phyloP scores from a whole-genome alignment of 805 yeast genomes.

The Scheffersomyces spartinae region DNA sequence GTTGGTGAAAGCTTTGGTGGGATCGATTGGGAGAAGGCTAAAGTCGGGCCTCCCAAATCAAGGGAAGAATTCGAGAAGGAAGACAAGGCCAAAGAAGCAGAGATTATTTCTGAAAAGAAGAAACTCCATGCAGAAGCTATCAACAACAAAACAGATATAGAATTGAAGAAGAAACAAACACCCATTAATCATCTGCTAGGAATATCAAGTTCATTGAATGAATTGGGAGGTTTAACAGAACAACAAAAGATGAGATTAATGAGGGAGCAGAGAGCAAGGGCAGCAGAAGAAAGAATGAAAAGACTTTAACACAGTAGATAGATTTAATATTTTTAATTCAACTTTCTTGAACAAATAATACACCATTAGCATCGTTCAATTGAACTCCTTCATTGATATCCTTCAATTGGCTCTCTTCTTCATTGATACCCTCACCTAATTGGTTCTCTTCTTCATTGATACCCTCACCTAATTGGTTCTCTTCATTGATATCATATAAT shows the following conservation, averaged over 20 bases:
- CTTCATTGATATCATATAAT: too few relatives aligned
- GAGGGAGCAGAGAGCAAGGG: conserved; percentile 93
- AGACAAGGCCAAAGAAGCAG: conserved; percentile 23
- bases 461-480: too few relatives aligned
- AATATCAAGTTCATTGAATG: conserved; percentile 23
- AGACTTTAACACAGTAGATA: conserved; percentile 2
- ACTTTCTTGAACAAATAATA: background rate
- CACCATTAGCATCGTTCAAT: background rate
- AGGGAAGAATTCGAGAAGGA: conserved; percentile 43
- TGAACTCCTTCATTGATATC: background rate
- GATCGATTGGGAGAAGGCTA: conserved; percentile 63
- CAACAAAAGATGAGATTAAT: conserved; percentile 69
- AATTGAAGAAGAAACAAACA: conserved; percentile 26
- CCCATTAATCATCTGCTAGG: conserved; percentile 13
- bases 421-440: too few relatives aligned
- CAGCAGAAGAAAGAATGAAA: conserved; percentile 78
- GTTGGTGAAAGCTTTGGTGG: conserved; percentile 60
- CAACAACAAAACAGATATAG: conserved; percentile 25
- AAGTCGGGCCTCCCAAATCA: conserved; percentile 49
- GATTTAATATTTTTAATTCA: conserved; percentile 1
- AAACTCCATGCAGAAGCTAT: conserved; percentile 7
- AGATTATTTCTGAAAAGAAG: conserved; percentile 27
- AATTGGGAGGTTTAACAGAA: conserved; percentile 52
- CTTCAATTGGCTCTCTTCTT: background rate
- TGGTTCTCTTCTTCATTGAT: too few relatives aligned